phyloP scores from a whole-genome alignment of 2,329 filamentous ascomycete species.

The Annulohypoxylon truncatum region DNA sequence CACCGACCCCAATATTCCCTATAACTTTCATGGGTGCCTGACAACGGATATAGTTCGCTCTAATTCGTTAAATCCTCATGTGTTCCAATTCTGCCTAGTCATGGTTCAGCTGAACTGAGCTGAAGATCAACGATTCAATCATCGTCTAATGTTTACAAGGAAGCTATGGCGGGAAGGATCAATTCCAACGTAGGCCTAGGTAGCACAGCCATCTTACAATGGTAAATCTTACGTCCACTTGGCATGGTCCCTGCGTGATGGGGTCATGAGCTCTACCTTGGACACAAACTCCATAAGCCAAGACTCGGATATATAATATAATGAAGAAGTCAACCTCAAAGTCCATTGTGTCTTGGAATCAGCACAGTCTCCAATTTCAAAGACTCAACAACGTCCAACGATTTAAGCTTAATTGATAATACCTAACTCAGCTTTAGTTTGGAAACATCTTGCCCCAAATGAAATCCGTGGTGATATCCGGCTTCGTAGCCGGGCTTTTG shows the following conservation, averaged over 20 bases:
- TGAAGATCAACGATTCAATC: background rate
- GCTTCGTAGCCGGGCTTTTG: slow-evolving; percentile 13
- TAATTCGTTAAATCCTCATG: background rate
- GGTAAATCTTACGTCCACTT: background rate
- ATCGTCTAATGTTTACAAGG: background rate
- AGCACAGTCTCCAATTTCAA: background rate
- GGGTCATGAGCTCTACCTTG: background rate
- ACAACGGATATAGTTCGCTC: background rate
- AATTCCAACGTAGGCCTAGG: background rate
- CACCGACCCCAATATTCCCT: background rate
- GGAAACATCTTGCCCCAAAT: background rate
- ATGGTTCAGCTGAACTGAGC: slow-evolving; percentile 5
- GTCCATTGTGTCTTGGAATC: background rate
- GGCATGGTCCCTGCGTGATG: background rate
- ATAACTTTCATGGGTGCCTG: background rate
- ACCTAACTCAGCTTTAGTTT: background rate
- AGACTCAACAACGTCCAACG: background rate
- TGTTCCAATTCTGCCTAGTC: background rate
- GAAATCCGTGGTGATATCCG: slow-evolving; percentile 5
- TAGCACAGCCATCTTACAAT: background rate
- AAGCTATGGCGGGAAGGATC: background rate
- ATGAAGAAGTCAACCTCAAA: background rate
- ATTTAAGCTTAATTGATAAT: background rate
- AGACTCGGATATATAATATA: background rate
- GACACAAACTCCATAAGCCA: background rate